phyloP scores from a whole-genome alignment of 148 eudicot genomes.

The Amaranthus cruentus region DNA sequence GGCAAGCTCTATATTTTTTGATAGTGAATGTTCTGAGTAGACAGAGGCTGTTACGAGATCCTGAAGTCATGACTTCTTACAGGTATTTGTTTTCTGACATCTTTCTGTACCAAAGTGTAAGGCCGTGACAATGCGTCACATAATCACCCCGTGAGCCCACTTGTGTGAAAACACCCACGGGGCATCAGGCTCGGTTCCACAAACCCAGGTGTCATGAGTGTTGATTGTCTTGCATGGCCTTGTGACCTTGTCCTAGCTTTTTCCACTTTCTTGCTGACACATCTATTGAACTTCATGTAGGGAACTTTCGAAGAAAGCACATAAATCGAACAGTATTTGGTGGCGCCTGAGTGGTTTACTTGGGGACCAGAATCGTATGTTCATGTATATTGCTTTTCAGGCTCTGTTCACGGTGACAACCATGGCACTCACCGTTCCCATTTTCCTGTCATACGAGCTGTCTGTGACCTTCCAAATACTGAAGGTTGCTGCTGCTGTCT shows the following conservation, averaged over 20 bases:
- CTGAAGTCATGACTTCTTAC: slow-evolving; percentile 99
- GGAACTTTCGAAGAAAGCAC: slow-evolving; percentile 98
- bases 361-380: slow-evolving; percentile 80
- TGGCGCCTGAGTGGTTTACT: slow-evolving; percentile 88
- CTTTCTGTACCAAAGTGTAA: neutral
- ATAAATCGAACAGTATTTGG: slow-evolving; percentile 87
- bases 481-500: slow-evolving; percentile 75
- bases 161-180: too few species aligned
- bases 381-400: slow-evolving; percentile 76
- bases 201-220: too few species aligned
- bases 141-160: too few species aligned
- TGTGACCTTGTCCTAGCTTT: neutral
- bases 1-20: slow-evolving; percentile 87
- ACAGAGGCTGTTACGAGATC: slow-evolving; percentile 84
- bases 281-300: slow-evolving; percentile 26
- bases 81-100: slow-evolving; percentile 41
- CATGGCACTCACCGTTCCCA: slow-evolving; percentile 82
- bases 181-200: too few species aligned
- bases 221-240: neutral
- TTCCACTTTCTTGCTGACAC: neutral
- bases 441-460: slow-evolving; percentile 75
- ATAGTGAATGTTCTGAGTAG: slow-evolving; percentile 82
- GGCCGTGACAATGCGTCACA: too few species aligned
- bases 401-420: slow-evolving; percentile 89
- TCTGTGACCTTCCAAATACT: slow-evolving; percentile 69